Conservation (phyloP, 306 rosid species). For the Geum urbanum region DNA sequence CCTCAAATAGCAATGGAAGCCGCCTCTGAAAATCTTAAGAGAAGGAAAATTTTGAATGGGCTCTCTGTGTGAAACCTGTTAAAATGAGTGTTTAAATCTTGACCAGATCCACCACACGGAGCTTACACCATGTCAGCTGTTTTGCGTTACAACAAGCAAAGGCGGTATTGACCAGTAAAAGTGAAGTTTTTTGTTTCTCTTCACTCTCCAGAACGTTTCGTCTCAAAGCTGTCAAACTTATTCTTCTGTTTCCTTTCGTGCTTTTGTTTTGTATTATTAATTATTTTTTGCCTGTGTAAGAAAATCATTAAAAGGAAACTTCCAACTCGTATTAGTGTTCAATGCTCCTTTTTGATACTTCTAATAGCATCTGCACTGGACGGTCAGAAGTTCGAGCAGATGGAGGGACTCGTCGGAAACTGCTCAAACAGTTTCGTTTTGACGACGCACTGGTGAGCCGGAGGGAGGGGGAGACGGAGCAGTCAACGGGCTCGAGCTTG, state of each 20-base stretch:
- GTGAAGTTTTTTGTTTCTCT: neutral
- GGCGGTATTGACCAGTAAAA: slow-evolving; percentile 28
- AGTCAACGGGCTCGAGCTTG: too few species aligned
- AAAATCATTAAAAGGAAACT: too few species aligned
- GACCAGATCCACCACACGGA: slow-evolving; percentile 53
- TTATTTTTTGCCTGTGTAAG: neutral
- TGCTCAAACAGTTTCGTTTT: too few species aligned
- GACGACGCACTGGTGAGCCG: too few species aligned
- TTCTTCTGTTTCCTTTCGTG: neutral
- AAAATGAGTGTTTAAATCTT: slow-evolving; percentile 12
- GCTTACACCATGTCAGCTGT: slow-evolving; percentile 22
- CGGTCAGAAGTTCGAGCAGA: too few species aligned
- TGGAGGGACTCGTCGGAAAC: too few species aligned
- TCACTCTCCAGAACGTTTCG: slow-evolving; percentile 12
- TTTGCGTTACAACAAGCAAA: slow-evolving; percentile 4
- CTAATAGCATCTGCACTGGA: too few species aligned
- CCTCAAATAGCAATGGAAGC: too few species aligned
- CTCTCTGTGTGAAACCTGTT: slow-evolving; percentile 20
- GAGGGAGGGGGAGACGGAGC: too few species aligned
- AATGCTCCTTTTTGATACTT: too few species aligned
- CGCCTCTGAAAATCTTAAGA: too few species aligned
- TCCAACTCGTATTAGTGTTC: too few species aligned
- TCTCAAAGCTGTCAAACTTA: slow-evolving; percentile 20
- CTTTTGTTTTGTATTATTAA: neutral
- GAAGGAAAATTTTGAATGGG: neutral